These are phyloP conservation scores for Suillus subalutaceus DNA, from an alignment of 768 basidiomycete genomes.

Conservation along the genomic window DNA sequence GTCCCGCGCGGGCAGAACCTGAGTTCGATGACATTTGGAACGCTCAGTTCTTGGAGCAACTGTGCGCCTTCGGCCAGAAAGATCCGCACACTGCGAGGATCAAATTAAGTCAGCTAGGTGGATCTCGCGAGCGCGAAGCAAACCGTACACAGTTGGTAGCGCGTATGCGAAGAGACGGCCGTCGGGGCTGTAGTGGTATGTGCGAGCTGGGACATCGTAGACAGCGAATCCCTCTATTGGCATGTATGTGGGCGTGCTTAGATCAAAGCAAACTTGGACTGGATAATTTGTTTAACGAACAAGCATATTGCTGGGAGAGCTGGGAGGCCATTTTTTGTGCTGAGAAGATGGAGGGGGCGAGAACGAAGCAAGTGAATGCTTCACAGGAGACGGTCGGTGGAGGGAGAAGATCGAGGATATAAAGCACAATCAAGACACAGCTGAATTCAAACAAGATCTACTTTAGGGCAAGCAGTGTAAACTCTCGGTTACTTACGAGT, in stretches of 20 bases:
- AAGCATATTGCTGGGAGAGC: constrained; percentile 82
- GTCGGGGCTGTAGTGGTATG: constrained; percentile 82
- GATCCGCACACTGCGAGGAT: constrained; percentile 64
- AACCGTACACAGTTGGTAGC: constrained; percentile 68
- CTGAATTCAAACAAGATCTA: constrained; percentile 4
- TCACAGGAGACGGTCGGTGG: constrained; percentile 40
- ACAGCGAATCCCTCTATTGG: constrained; percentile 62
- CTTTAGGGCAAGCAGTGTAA: constrained; percentile 25
- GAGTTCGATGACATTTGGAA: constrained; percentile 80
- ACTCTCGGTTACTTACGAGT: background rate
- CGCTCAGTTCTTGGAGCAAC: constrained; percentile 72
- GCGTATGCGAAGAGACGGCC: constrained; percentile 88
- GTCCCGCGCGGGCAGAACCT: constrained; percentile 93
- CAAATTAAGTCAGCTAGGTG: constrained; percentile 19
- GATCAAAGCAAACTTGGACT: constrained; percentile 14
- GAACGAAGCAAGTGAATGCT: constrained; percentile 84
- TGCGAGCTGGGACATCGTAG: constrained; percentile 74
- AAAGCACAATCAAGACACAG: constrained; percentile 10
- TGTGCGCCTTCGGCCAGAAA: constrained; percentile 73
- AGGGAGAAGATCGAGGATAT: constrained; percentile 29
- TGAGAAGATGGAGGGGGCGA: constrained; percentile 34
- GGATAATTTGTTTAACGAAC: constrained; percentile 46
- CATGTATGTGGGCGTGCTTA: constrained; percentile 70
- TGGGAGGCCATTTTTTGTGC: constrained; percentile 64
- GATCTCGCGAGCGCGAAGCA: constrained; percentile 20